Evolutionary conservation across 345 rosid genomes (phyloP).

Genomic region (Litchi chinensis): DNA sequence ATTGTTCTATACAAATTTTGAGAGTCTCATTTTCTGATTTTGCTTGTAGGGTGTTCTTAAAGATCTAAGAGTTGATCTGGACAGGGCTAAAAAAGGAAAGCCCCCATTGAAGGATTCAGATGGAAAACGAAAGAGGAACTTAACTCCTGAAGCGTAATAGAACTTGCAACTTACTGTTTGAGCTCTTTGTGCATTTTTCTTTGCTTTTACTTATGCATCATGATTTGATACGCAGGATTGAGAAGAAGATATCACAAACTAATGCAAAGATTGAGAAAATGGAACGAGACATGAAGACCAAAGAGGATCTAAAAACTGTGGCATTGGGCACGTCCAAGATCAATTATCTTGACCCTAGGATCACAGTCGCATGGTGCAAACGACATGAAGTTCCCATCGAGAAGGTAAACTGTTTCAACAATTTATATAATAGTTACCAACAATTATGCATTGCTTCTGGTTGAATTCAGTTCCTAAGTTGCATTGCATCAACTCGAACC

Average conservation of each 20-base stretch:
- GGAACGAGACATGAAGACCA: slow-evolving; percentile 67
- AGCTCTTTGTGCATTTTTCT: slow-evolving; percentile 4
- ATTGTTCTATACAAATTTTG: background rate
- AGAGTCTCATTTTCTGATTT: background rate
- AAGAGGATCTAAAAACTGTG: slow-evolving; percentile 91
- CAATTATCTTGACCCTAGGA: slow-evolving; percentile 96
- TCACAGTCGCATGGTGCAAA: slow-evolving; percentile 99
- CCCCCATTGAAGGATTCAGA: slow-evolving; percentile 80
- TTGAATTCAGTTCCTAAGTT: too few relatives aligned
- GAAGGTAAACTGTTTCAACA: slow-evolving; percentile 58
- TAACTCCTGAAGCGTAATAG: slow-evolving; percentile 79
- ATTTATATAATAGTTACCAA: background rate
- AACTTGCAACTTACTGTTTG: slow-evolving; percentile 18
- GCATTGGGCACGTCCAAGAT: slow-evolving; percentile 96
- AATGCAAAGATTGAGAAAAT: slow-evolving; percentile 72
- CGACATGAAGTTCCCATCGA: slow-evolving; percentile 97
- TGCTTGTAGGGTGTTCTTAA: slow-evolving; percentile 54
- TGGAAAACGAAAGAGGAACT: slow-evolving; percentile 82
- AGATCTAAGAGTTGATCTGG: slow-evolving; percentile 74
- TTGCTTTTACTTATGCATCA: slow-evolving; percentile 7
- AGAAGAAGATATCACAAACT: slow-evolving; percentile 70
- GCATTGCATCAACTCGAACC: too few relatives aligned
- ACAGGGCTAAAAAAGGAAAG: slow-evolving; percentile 86
- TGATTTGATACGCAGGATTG: slow-evolving; percentile 50
- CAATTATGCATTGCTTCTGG: background rate